Base-by-base conservation (phyloP, 2,329 filamentous ascomycete species). In the Leptographium radiaticola region DNA sequence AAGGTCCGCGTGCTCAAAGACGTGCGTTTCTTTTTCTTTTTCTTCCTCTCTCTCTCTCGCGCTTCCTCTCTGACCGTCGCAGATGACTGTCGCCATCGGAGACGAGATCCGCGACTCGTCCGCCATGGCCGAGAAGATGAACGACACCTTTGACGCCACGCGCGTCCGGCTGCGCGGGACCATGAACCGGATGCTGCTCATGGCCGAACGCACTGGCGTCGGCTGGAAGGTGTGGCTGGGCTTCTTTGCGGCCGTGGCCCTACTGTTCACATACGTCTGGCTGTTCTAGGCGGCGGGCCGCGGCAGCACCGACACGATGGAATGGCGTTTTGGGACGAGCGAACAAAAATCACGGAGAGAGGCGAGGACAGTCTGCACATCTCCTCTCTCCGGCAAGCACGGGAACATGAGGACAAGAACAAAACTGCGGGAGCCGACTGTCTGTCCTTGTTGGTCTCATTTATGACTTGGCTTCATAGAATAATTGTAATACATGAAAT, bases 121-220 rank as follows among this genome's bases (percentile, higher is more conserved):
- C 2, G 84, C 87, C 2, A 77, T 97, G 5, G 87, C 89, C 2
- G 89, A 96, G 62, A 91, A 89, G 70, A 95, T 98, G 84, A 97
- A 97, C 68, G 88, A 95, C 64, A 80, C 82, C 6, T 98, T 97
- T 66, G 91, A 97, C 66, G 82, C 80, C 62, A 94, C 91, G 52
- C 76, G 90, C 38, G 71, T 89, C 52, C 80, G 87, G 59, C 73
- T 98, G 58, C 80, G 84, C 46, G 89, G 91, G 53, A 97, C 94
- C 18, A 97, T 98, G 93, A 95, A 89, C 66, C 77, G 90, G 56
- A 98, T 98, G 93, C 71, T 97, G 60, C 67, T 91, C 53, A 98
- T 98, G 93, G 93, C 93, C 6, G 81, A 97, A 71, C 78, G 83
- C 63, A 95, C 90, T 2, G 93, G 93, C n/a, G 84, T 98, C 11